Conservation (phyloP, 306 rosid genomes). For the Crataegus laevigata region DNA sequence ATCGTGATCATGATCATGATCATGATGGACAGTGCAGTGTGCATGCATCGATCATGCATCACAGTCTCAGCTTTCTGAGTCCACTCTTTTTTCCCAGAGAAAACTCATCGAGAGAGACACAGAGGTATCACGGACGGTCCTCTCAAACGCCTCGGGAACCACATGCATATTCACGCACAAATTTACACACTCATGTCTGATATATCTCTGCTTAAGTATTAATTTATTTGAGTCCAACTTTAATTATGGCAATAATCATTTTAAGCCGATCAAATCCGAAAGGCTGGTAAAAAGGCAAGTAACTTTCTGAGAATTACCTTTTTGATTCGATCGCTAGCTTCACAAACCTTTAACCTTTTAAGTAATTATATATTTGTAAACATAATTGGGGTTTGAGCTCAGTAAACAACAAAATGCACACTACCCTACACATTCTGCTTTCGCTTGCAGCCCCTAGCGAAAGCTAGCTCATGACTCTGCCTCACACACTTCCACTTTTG, state of each 20-base stretch:
- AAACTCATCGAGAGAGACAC: neutral
- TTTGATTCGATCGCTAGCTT: neutral
- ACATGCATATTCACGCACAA: conserved; percentile 6
- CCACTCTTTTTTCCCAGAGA: neutral
- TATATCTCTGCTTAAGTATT: conserved; percentile 5
- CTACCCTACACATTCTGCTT: conserved; percentile 35
- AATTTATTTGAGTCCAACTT: conserved; percentile 12
- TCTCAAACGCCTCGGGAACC: conserved; percentile 47
- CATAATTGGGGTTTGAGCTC: conserved; percentile 53
- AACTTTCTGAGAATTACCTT: conserved; percentile 29
- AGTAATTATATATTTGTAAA: neutral
- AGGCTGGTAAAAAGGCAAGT: conserved; percentile 39
- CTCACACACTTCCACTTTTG: conserved; percentile 43
- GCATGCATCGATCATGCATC: neutral
- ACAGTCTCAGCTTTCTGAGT: neutral
- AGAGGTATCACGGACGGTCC: conserved; percentile 87
- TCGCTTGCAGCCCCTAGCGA: neutral
- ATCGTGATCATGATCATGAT: neutral
- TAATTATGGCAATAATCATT: conserved; percentile 73
- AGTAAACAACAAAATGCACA: conserved; percentile 19
- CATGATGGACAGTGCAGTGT: neutral
- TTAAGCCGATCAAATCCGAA: conserved; percentile 15
- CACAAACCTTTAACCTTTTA: neutral
- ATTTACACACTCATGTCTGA: conserved; percentile 1
- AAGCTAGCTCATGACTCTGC: conserved; percentile 11